Base-by-base conservation (phyloP, 768 basidiomycete genomes). In the Phlebiopsis flavidoalba region DNA sequence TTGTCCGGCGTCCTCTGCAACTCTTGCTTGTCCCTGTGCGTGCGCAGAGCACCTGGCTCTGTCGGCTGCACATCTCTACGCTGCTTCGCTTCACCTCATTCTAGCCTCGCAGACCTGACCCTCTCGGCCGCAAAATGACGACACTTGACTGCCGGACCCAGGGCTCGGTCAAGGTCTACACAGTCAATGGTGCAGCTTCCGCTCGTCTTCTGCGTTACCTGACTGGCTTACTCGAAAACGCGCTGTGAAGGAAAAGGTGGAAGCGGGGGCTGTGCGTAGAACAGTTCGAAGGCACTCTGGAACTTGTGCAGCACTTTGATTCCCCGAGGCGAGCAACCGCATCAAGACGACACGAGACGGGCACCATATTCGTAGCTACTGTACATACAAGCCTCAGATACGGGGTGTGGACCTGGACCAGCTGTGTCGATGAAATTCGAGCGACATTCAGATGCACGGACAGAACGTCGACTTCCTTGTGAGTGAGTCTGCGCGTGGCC, bases 401-500 rank as follows among this genome's bases (percentile, higher is more conserved):
- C 83, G 91, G n/a, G 60, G 93, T 96, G 5, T 99, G 91, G 97
- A 98, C 73, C 75, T 99, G 43, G 88, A 93, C 71, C 89, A 96
- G 67, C 82, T 99, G 35, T 86, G 35, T 86, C 93, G 5, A 79
- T 91, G 59, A 98, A 99, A 73, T 98, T 96, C 71, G 96, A 98
- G 77, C 81, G 97, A 40, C 96, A 98, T 68, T 88, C 95, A 1
- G 95, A 99, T 70, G 85, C 89, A 12, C 96, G 98, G 79, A 99
- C 96, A 98, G 79, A 99, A 98, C 72, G 89, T 99, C 65, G 97
- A 99, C 72, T 99, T 99, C 76, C 83, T 89, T 79, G 95, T 97
- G 77, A 83, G 95, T 90, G 73, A 80, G 79, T 83, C 70, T 61
- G 64, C 60, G 55, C 48, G 40, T 40, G 33, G 7, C 40, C 40